Conservation (phyloP, 352 stramenopile genomes). For the Phytophthora parvispora region DNA sequence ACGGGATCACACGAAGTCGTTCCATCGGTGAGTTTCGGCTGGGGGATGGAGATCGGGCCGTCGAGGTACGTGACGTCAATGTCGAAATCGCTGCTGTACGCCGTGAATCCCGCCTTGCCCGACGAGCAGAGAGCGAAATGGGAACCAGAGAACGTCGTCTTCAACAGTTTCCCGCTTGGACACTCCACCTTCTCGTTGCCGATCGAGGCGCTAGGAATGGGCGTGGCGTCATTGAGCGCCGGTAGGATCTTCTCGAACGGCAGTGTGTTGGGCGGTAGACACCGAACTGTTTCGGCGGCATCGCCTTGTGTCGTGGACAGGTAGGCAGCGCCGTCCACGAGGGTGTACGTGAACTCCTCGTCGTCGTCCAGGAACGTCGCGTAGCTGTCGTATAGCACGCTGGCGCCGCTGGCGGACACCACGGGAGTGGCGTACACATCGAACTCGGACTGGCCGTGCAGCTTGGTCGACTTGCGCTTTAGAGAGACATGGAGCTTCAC, state of each 20-base stretch:
- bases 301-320: slow-evolving; percentile 7
- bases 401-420: slow-evolving; percentile 7
- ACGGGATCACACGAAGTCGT: slow-evolving; percentile 9
- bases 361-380: slow-evolving; percentile 22
- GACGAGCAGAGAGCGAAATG: slow-evolving; percentile 41
- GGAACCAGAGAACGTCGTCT: slow-evolving; percentile 38
- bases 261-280: slow-evolving; percentile 24
- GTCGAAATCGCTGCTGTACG: slow-evolving; percentile 41
- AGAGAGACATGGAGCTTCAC: slow-evolving; percentile 37
- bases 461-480: slow-evolving; percentile 36
- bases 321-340: slow-evolving; percentile 37
- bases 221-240: slow-evolving; percentile 24
- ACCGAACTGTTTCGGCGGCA: slow-evolving; percentile 16
- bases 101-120: slow-evolving; percentile 31
- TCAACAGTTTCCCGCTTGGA: slow-evolving; percentile 36
- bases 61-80: slow-evolving; percentile 41
- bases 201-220: slow-evolving; percentile 30
- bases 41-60: slow-evolving; percentile 6
- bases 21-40: slow-evolving; percentile 9
- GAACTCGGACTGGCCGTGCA: slow-evolving; percentile 38
- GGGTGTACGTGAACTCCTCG: slow-evolving; percentile 23
- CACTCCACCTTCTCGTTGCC: slow-evolving; percentile 29
- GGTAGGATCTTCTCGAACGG: slow-evolving; percentile 39
- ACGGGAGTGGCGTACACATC: slow-evolving; percentile 38
- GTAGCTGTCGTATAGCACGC: slow-evolving; percentile 37